These are phyloP conservation scores for Nematocida major DNA, from an alignment of 371 early-diverging fungal genomes.

Conservation along the genomic window DNA sequence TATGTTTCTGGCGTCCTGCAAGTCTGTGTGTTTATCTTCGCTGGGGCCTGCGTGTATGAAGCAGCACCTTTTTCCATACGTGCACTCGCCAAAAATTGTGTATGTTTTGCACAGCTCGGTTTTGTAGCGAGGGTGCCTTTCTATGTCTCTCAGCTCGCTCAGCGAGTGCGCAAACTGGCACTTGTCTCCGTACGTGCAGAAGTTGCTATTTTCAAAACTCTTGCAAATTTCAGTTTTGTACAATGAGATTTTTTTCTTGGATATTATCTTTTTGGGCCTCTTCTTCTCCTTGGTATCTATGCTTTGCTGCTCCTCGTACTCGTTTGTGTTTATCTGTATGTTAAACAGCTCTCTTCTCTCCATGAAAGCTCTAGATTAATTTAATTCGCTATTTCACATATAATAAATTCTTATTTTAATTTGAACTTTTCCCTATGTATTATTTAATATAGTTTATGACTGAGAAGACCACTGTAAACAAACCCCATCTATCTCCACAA, in stretches of 20 bases:
- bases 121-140: slow-evolving; percentile 85
- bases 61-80: slow-evolving; percentile 71
- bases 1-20: slow-evolving; percentile 43
- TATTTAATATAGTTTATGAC: neutral
- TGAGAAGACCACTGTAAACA: neutral
- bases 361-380: neutral
- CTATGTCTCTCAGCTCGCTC: slow-evolving; percentile 72
- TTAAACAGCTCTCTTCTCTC: slow-evolving; percentile 1
- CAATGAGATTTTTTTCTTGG: slow-evolving; percentile 69
- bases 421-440: neutral
- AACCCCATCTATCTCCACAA: neutral
- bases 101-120: slow-evolving; percentile 73
- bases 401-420: slow-evolving; percentile 41
- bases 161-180: slow-evolving; percentile 87
- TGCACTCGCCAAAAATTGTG: slow-evolving; percentile 69
- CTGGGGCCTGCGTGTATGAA: slow-evolving; percentile 67
- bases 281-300: neutral
- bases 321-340: slow-evolving; percentile 3
- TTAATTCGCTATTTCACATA: neutral
- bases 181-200: slow-evolving; percentile 80
- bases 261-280: slow-evolving; percentile 19
- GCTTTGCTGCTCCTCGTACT: neutral
- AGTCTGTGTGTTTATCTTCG: slow-evolving; percentile 24
- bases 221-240: slow-evolving; percentile 93
- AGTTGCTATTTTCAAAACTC: slow-evolving; percentile 74